A percentile compares a stretch with the other conserved stretches of the same genome.
These are phyloP conservation scores for Phytophthora podocarpi DNA, from an alignment of 352 stramenopile species.

Conservation along the genomic window DNA sequence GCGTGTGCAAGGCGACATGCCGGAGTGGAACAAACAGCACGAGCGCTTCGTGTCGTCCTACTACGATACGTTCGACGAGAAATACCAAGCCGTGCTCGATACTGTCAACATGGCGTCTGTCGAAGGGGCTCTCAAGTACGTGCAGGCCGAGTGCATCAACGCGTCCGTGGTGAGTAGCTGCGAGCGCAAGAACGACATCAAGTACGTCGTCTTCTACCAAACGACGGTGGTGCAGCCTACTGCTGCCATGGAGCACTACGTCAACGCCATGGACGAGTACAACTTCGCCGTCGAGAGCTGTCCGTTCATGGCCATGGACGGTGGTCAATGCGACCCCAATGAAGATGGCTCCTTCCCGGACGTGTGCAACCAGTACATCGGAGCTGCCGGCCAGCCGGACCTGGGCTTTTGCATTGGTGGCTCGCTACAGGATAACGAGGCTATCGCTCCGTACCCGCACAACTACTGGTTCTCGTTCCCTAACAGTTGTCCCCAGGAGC, in stretches of 20 bases:
- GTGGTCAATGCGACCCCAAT: slow-evolving; percentile 51
- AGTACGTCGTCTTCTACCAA: slow-evolving; percentile 71
- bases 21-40: slow-evolving; percentile 38
- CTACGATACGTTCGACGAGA: slow-evolving; percentile 46
- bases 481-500: slow-evolving; percentile 61
- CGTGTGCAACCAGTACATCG: slow-evolving; percentile 61
- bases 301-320: slow-evolving; percentile 64
- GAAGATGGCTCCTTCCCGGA: slow-evolving; percentile 43
- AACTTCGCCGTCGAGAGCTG: slow-evolving; percentile 52
- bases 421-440: slow-evolving; percentile 50
- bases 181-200: slow-evolving; percentile 61
- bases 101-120: slow-evolving; percentile 63
- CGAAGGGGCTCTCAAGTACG: slow-evolving; percentile 68
- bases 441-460: slow-evolving; percentile 69
- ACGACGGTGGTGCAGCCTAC: slow-evolving; percentile 48
- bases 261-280: slow-evolving; percentile 34
- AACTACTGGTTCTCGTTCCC: slow-evolving; percentile 88
- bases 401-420: slow-evolving; percentile 60
- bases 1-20: slow-evolving; percentile 57
- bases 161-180: slow-evolving; percentile 39
- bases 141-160: slow-evolving; percentile 71
- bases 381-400: slow-evolving; percentile 45
- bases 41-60: slow-evolving; percentile 45
- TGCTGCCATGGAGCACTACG: slow-evolving; percentile 55
- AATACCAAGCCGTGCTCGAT: slow-evolving; percentile 50